A percentile compares a stretch with the other conserved stretches of the same genome.
Conservation (phyloP, 768 basidiomycete species). For the Hemileccinum rubropunctum region DNA sequence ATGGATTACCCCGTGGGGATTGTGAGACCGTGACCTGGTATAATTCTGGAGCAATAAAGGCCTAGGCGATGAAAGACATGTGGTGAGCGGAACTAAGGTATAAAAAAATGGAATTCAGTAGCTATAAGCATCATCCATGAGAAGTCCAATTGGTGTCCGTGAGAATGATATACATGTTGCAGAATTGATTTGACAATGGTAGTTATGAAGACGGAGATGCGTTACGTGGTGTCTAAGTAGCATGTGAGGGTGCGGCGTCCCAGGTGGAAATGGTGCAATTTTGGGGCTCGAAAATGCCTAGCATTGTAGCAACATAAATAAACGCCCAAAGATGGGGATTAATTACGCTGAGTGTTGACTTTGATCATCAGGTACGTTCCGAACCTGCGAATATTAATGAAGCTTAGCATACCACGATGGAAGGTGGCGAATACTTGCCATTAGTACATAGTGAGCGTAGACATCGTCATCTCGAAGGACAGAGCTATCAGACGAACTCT, state of each 20-base stretch:
- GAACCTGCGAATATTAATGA: constrained; percentile 47
- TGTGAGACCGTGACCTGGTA: background rate
- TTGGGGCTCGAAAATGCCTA: constrained; percentile 4
- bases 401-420: constrained; percentile 8
- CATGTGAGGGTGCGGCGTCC: constrained; percentile 4
- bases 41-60: constrained; percentile 15
- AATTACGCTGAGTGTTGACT: constrained; percentile 32
- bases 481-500: constrained; percentile 22
- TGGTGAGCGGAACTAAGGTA: background rate
- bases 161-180: constrained; percentile 17
- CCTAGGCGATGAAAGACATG: constrained; percentile 4
- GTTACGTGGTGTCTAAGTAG: constrained; percentile 19
- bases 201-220: constrained; percentile 6
- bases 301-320: constrained; percentile 4
- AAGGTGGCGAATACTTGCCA: constrained; percentile 35
- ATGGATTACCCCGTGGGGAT: background rate
- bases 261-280: background rate
- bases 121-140: constrained; percentile 10
- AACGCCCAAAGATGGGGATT: background rate
- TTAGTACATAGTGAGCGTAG: constrained; percentile 54
- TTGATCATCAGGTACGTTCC: constrained; percentile 49
- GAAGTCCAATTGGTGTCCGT: constrained; percentile 15
- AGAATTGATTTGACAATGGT: constrained; percentile 10
- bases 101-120: background rate
- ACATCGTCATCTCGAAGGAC: constrained; percentile 50